Evolutionary conservation across 345 rosid genomes (phyloP).

Genomic region (Arabis alpina): DNA sequence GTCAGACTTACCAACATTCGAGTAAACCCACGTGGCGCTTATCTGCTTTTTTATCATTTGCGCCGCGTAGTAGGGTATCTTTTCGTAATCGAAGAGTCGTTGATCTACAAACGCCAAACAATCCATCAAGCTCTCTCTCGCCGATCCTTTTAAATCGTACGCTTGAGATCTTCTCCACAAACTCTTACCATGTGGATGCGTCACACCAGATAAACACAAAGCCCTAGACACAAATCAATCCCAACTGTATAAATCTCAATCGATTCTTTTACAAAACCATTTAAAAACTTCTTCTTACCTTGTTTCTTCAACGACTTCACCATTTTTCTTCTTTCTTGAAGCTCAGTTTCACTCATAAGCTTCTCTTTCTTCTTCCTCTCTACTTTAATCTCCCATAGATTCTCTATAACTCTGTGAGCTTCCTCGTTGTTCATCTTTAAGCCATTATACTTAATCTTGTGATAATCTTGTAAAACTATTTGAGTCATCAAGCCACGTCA

Average conservation of each 20-base stretch:
- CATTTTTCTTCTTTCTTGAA: conserved; percentile 50
- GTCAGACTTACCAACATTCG: neutral
- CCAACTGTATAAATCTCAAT: conserved; percentile 54
- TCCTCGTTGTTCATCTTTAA: conserved; percentile 52
- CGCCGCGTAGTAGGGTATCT: conserved; percentile 64
- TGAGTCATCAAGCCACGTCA: too few species aligned
- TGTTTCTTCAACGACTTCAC: conserved; percentile 57
- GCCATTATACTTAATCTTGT: conserved; percentile 59
- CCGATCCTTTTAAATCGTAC: conserved; percentile 66
- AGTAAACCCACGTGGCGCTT: conserved; percentile 61
- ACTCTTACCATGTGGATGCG: conserved; percentile 65
- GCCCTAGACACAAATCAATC: conserved; percentile 68
- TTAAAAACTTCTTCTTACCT: conserved; percentile 64
- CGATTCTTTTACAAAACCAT: conserved; percentile 56
- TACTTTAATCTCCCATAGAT: conserved; percentile 73
- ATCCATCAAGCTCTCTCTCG: conserved; percentile 82
- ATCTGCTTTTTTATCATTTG: conserved; percentile 69
- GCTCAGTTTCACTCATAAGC: conserved; percentile 61
- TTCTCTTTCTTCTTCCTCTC: conserved; percentile 68
- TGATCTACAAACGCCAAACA: conserved; percentile 63
- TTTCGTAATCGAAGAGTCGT: too few species aligned
- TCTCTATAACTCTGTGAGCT: conserved; percentile 49
- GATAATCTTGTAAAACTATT: conserved; percentile 59
- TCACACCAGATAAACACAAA: conserved; percentile 52
- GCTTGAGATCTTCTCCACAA: conserved; percentile 96